Evolutionary conservation across 169 alveolate species (phyloP), one percentile per base, ranked within the genome.

Genomic region (Eimeria maxima): DNA sequence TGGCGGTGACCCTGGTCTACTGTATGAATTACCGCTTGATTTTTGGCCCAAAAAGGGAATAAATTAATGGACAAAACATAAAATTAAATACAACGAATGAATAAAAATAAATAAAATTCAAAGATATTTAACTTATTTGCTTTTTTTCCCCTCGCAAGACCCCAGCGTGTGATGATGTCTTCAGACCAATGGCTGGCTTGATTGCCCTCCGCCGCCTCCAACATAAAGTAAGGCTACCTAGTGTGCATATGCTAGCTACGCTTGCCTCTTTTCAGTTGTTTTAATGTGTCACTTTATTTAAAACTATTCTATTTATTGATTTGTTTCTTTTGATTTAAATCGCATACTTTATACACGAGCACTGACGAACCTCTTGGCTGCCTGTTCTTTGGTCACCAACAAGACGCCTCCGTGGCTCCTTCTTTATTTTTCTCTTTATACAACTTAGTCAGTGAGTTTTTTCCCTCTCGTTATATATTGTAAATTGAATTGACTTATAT

Each of bases 171-270:
- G 74, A n/a, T 4, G 5, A 24, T 65, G 74, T 65, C 74, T 65
- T 65, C 33, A 20, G 74, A 65, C 74, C 74, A 65, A 60, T 60
- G 69, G 69, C 5, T 73, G 84, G 84, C 53, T 73, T 42, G 57
- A 24, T 3, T 6, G 24, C 55, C 57, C 84, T 38, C 84, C 84
- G 53, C 55, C 57, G 57, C n/a, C 50, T 38, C 24, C 84, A 16
- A 27, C 50, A 50, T 24, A 24, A 16, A 4, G n/a, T 33, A 55
- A 73, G 84, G 84, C 84, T 73, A 24, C 27, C 81, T 71, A 47
- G 47, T 11, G 13, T 27, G 0, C 47, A 29, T 2, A 27, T 29
- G 81, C 81, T 71, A 27, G 81, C 81, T 11, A 20, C 1, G 22
- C 81, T 8, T 38, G 24, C 18, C 47, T 20, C 20, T 60, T 60